Evolutionary conservation across 1,284 basidiomycete genomes (phyloP), one percentile per base, ranked within the genome.

Genomic region (Meira nashicola): DNA sequence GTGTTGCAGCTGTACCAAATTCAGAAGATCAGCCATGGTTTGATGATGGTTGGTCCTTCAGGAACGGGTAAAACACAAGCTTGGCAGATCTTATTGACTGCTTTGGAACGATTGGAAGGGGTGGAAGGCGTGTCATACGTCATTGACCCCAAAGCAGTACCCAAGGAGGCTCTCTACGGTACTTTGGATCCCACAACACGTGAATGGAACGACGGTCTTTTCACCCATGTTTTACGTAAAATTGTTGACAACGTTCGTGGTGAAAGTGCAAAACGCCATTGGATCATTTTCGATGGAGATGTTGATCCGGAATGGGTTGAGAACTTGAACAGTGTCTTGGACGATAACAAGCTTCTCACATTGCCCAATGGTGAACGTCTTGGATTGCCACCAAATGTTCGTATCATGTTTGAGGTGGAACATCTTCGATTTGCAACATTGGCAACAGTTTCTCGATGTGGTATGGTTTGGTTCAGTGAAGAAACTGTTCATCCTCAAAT

Each of bases 241-340:
- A 98, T 98, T 65, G 90, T 97, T 58, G 95, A 99, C 76, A 93
- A 98, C 74, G 92, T 97, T 39, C 90, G 95, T 75, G 95, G 95
- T 33, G 96, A 97, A 80, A 95, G 92, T 78, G 83, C 86, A 33
- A 97, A 96, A 82, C 84, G 94, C 21, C 95, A 99, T 78, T 99
- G 95, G 95, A 98, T 99, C 73, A 90, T 99, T 64, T 98, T 98
- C 68, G 95, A 99, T 75, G 95, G 95, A 60, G 95, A 99, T 77
- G 94, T 99, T 54, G 96, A 99, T 82, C 95, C 95, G 0, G 95
- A 99, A 80, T 98, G 95, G 96, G 95, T 99, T 7, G 96, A 99
- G 81, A 99, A 98, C 79, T 82, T 99, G 80, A 99, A 99, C 81
- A 52, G 65, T 56, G 62, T 99, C 11, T 84, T 99, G 54, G 96